Conservation (phyloP, 176 grass and related monocot species). For the Cenchrus americanus region DNA sequence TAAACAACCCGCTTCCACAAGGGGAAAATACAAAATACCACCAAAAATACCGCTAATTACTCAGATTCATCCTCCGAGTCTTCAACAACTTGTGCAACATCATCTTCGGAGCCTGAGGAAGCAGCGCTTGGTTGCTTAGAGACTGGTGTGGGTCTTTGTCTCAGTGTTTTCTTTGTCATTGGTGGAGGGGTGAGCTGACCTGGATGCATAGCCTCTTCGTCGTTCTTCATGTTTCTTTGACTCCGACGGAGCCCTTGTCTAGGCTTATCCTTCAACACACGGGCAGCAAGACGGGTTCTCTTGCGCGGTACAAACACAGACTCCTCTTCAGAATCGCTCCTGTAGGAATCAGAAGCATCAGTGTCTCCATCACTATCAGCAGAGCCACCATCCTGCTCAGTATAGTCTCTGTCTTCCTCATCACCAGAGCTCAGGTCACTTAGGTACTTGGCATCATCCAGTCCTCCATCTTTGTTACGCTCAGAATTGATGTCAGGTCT, state of each 20-base stretch:
- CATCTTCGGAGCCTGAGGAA: conserved; percentile 47
- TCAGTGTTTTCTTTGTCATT: conserved; percentile 58
- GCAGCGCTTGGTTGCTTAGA: conserved; percentile 32
- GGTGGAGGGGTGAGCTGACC: conserved; percentile 45
- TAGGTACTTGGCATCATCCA: conserved; percentile 36
- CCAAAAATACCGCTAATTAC: not conserved
- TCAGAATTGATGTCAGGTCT: conserved; percentile 37
- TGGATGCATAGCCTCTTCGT: conserved; percentile 13
- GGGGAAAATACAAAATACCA: not conserved
- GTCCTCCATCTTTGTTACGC: conserved; percentile 18
- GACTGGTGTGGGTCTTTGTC: conserved; percentile 56
- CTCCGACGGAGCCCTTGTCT: conserved; percentile 51
- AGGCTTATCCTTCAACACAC: conserved; percentile 30
- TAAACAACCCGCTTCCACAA: not conserved
- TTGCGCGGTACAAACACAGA: conserved; percentile 20
- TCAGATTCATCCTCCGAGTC: conserved; percentile 38
- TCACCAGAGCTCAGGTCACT: conserved; percentile 42
- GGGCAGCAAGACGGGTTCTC: conserved; percentile 38
- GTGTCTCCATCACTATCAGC: conserved; percentile 33
- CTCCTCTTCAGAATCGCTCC: conserved; percentile 37
- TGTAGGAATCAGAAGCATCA: conserved; percentile 37
- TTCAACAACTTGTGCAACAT: not conserved
- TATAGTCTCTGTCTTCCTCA: conserved; percentile 46
- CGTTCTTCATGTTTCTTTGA: conserved; percentile 52
- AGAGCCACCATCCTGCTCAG: conserved; percentile 41